These are phyloP conservation scores for Canna indica DNA, from an alignment of 176 grass and related monocot genomes.

Conservation along the genomic window DNA sequence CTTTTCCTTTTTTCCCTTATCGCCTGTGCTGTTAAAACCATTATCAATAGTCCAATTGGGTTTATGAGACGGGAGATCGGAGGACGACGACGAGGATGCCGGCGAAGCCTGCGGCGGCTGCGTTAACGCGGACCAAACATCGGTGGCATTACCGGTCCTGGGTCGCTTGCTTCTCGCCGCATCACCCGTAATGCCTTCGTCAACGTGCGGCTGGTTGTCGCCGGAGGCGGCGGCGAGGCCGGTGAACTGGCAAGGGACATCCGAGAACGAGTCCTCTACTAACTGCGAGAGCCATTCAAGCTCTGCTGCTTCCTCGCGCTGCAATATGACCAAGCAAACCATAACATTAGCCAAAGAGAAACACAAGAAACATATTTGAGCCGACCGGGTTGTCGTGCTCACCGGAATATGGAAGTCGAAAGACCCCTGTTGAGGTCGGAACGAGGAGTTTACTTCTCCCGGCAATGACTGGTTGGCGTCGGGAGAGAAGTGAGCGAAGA, in stretches of 20 bases:
- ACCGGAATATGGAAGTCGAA: constrained; percentile 11
- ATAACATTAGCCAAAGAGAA: not conserved
- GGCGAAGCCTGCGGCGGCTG: not conserved
- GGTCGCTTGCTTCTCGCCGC: constrained; percentile 11
- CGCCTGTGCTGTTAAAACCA: not conserved
- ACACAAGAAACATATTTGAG: not conserved
- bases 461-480: not conserved
- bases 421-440: not conserved
- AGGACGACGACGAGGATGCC: constrained; percentile 5
- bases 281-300: constrained; percentile 15
- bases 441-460: not conserved
- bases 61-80: not conserved
- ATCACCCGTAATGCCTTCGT: not conserved
- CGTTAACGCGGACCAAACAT: not conserved
- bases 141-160: not conserved
- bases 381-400: not conserved
- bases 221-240: not conserved
- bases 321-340: not conserved
- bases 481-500: not conserved
- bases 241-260: not conserved
- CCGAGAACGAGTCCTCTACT: constrained; percentile 10
- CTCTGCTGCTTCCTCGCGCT: constrained; percentile 8
- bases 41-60: not conserved
- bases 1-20: not conserved
- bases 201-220: not conserved